A percentile compares a stretch with the other conserved stretches of the same genome.
phyloP scores from a whole-genome alignment of 768 basidiomycete genomes.

The Omphalotus guepiniiformis region DNA sequence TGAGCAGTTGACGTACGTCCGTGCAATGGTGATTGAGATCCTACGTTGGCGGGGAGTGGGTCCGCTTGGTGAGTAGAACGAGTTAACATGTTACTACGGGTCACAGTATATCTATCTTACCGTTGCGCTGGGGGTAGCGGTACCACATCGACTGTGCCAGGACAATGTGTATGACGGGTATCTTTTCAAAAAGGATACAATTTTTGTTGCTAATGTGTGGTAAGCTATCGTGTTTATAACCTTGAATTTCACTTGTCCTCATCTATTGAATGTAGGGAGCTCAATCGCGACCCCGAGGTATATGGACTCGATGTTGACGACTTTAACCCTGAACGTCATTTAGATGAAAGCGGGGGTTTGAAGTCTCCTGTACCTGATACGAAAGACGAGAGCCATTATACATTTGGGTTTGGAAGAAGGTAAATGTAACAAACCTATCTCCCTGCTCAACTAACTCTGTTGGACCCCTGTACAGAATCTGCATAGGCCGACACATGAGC shows the following conservation, averaged over 20 bases:
- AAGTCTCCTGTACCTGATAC: slow-evolving; percentile 6
- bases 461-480: slow-evolving; percentile 13
- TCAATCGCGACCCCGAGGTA: slow-evolving; percentile 13
- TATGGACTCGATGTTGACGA: not conserved
- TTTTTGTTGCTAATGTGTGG: slow-evolving; percentile 9
- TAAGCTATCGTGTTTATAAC: not conserved
- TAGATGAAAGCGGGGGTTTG: not conserved
- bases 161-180: slow-evolving; percentile 13
- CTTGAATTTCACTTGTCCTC: not conserved
- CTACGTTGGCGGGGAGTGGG: slow-evolving; percentile 28
- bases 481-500: slow-evolving; percentile 25
- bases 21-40: slow-evolving; percentile 31
- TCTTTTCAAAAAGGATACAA: slow-evolving; percentile 4
- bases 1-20: slow-evolving; percentile 27
- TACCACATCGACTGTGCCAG: not conserved
- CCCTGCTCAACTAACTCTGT: not conserved
- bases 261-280: not conserved
- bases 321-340: not conserved
- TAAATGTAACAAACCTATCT: not conserved
- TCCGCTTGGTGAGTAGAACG: slow-evolving; percentile 25
- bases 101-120: not conserved
- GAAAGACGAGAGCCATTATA: slow-evolving; percentile 18
- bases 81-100: too few species aligned
- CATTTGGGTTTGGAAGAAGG: slow-evolving; percentile 21
- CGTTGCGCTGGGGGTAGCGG: not conserved